phyloP scores from a whole-genome alignment of 257 asterid species.

The Dorcoceras hygrometricum region DNA sequence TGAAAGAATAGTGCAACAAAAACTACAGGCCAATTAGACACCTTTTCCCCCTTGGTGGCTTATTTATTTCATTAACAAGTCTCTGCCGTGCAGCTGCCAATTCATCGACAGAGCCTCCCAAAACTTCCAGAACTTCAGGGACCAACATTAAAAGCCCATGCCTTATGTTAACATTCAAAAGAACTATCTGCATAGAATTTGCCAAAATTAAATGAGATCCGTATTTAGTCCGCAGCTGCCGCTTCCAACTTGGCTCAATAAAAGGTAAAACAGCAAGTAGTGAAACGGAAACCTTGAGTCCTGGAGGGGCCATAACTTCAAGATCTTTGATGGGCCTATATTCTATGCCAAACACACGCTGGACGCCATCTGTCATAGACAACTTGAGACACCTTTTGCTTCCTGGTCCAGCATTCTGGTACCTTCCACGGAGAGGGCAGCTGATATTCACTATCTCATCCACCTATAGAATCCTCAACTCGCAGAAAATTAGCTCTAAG shows the following conservation, averaged over 20 bases:
- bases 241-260: constrained; percentile 17
- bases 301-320: constrained; percentile 69
- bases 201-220: constrained; percentile 1
- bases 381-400: constrained; percentile 84
- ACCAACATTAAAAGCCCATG: constrained; percentile 87
- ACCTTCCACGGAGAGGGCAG: constrained; percentile 75
- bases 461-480: constrained; percentile 48
- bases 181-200: constrained; percentile 48
- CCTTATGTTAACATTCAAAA: constrained; percentile 76
- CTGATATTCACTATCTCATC: constrained; percentile 92
- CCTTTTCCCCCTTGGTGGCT: constrained; percentile 97
- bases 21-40: constrained; percentile 22
- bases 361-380: constrained; percentile 94
- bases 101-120: constrained; percentile 86
- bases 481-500: constrained; percentile 19
- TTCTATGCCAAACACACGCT: constrained; percentile 93
- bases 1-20: constrained; percentile 11
- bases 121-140: constrained; percentile 77
- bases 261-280: constrained; percentile 21
- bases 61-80: constrained; percentile 77
- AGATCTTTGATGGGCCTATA: constrained; percentile 85
- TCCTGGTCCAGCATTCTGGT: constrained; percentile 73
- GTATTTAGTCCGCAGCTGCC: constrained; percentile 9
- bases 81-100: constrained; percentile 81
- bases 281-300: constrained; percentile 60